phyloP scores from a whole-genome alignment of 345 rosid genomes.

The Sonneratia caseolaris region DNA sequence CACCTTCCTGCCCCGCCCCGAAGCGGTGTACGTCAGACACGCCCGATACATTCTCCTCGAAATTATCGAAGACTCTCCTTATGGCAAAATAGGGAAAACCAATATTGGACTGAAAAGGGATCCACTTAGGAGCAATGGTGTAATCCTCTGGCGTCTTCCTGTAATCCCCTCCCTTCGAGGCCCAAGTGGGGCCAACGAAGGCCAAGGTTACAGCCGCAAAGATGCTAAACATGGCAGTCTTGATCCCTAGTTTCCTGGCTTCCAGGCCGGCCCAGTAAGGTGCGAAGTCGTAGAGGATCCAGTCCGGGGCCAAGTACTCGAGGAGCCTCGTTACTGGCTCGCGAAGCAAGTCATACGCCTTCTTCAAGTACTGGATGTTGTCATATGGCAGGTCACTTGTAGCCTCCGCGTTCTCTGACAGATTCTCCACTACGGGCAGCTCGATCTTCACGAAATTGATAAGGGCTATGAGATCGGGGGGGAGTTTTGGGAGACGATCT shows the following conservation, averaged over 20 bases:
- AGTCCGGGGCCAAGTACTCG: conserved; percentile 11
- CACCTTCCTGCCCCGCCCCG: conserved; percentile 4
- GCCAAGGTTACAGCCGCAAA: conserved; percentile 7
- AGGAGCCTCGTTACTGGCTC: conserved; percentile 14
- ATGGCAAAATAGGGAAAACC: conserved; percentile 23
- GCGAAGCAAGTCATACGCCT: conserved; percentile 22
- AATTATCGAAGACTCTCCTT: conserved; percentile 8
- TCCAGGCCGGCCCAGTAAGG: conserved; percentile 15
- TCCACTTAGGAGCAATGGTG: conserved; percentile 25
- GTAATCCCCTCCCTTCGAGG: conserved; percentile 1
- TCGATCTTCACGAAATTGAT: conserved; percentile 15
- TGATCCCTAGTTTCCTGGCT: conserved; percentile 10
- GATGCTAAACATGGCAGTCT: conserved; percentile 13
- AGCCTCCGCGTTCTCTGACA: conserved; percentile 22
- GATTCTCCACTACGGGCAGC: conserved; percentile 14
- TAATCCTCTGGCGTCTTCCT: conserved; percentile 17
- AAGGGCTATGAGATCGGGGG: conserved; percentile 10
- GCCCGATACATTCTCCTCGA: conserved; percentile 14
- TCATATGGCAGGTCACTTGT: conserved; percentile 21
- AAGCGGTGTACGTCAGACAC: conserved; percentile 18
- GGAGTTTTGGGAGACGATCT: conserved; percentile 16
- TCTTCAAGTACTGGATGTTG: conserved; percentile 18
- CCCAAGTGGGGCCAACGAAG: conserved; percentile 4
- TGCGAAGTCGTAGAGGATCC: conserved; percentile 25
- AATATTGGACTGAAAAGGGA: conserved; percentile 23